These are phyloP conservation scores for Sechiopsis laciniata DNA, from an alignment of 306 rosid genomes.

Conservation along the genomic window DNA sequence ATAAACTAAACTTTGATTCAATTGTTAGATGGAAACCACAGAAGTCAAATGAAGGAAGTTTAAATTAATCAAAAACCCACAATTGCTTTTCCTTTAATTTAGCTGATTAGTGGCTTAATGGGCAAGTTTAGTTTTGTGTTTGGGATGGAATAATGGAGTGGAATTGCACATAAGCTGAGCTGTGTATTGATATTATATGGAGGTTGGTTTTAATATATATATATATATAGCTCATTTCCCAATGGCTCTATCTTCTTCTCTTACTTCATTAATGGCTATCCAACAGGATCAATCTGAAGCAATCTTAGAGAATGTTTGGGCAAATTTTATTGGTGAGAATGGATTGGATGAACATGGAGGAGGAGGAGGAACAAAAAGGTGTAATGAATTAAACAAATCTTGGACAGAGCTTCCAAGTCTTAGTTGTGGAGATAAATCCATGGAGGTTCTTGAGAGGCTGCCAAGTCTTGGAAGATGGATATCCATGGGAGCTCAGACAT, in stretches of 20 bases:
- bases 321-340: conserved; percentile 46
- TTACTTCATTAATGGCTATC: conserved; percentile 34
- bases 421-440: conserved; percentile 45
- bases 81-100: conserved; percentile 35
- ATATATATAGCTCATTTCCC: conserved; percentile 1
- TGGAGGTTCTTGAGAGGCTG: conserved; percentile 54
- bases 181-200: conserved; percentile 32
- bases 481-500: conserved; percentile 88
- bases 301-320: conserved; percentile 84
- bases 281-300: conserved; percentile 45
- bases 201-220: background rate
- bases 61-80: conserved; percentile 20
- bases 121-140: conserved; percentile 43
- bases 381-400: conserved; percentile 25
- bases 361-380: conserved; percentile 20
- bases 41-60: conserved; percentile 37
- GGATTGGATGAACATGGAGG: conserved; percentile 20
- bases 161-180: conserved; percentile 27
- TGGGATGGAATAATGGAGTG: conserved; percentile 21
- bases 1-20: conserved; percentile 23
- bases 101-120: conserved; percentile 47
- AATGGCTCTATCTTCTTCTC: conserved; percentile 19
- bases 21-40: conserved; percentile 49
- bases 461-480: conserved; percentile 92
- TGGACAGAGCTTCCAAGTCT: conserved; percentile 67